Evolutionary conservation across 2,329 filamentous ascomycete genomes (phyloP).

Genomic region (Diaporthe eres): DNA sequence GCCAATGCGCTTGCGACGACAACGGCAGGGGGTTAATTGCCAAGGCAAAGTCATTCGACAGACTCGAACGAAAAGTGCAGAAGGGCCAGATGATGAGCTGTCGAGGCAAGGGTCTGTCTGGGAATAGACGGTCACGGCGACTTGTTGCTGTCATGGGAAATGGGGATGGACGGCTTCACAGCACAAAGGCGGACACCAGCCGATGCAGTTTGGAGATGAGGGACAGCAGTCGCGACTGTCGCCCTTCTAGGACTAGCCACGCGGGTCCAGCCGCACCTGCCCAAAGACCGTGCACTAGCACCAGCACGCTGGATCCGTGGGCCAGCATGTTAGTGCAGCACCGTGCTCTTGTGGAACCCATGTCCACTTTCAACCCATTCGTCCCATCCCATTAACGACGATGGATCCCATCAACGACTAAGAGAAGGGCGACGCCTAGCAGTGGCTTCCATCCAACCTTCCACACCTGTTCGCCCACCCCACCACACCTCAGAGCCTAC

Average conservation of each 20-base stretch:
- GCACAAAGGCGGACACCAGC: conserved; percentile 3
- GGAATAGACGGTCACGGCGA: neutral
- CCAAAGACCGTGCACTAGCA: conserved; percentile 10
- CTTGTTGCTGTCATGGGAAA: conserved; percentile 10
- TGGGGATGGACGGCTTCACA: conserved; percentile 8
- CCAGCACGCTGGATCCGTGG: neutral
- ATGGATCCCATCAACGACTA: neutral
- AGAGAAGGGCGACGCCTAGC: neutral
- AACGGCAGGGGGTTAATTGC: neutral
- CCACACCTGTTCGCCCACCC: conserved; percentile 5
- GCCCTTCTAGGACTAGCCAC: conserved; percentile 21
- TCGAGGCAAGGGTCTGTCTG: conserved; percentile 12
- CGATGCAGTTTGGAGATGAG: neutral
- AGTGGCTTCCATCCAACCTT: conserved; percentile 15
- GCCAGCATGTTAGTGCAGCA: conserved; percentile 3
- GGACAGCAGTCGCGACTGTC: conserved; percentile 16
- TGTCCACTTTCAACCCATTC: neutral
- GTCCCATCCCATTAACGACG: conserved; percentile 6
- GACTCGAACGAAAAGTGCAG: neutral
- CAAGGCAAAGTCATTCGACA: conserved; percentile 16
- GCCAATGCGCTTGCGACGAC: conserved; percentile 24
- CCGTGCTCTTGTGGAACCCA: neutral
- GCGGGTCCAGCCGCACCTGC: conserved; percentile 18
- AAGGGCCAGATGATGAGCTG: neutral
- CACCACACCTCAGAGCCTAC: neutral